A percentile compares a stretch with the other conserved stretches of the same genome.
phyloP scores from a whole-genome alignment of 768 basidiomycete genomes.

The Kwoniella newhampshirensis region DNA sequence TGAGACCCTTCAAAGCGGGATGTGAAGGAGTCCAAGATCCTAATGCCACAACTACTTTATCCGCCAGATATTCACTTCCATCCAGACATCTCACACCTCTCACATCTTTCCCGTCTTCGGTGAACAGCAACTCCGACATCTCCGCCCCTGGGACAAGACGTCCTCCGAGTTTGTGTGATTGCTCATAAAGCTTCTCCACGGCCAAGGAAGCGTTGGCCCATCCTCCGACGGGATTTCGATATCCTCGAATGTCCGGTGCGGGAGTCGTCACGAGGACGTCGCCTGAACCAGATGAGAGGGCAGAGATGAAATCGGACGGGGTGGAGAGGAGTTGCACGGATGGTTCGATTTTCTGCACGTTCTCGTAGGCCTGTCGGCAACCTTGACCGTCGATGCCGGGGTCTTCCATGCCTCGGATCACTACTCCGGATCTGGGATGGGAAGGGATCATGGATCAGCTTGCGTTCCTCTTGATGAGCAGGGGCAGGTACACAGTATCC shows the following conservation, averaged over 20 bases:
- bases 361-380: neutral
- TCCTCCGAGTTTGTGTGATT: slow-evolving; percentile 12
- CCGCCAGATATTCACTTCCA: slow-evolving; percentile 22
- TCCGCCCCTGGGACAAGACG: slow-evolving; percentile 17
- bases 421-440: slow-evolving; percentile 18
- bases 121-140: slow-evolving; percentile 4
- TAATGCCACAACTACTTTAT: slow-evolving; percentile 21
- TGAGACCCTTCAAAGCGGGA: slow-evolving; percentile 16
- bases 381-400: neutral
- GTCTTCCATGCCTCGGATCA: slow-evolving; percentile 13
- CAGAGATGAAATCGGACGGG: slow-evolving; percentile 6
- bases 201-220: slow-evolving; percentile 28
- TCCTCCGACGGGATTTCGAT: slow-evolving; percentile 25
- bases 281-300: slow-evolving; percentile 1
- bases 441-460: neutral
- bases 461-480: neutral
- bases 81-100: slow-evolving; percentile 17
- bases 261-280: slow-evolving; percentile 7
- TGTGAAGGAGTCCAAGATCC: slow-evolving; percentile 27
- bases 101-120: slow-evolving; percentile 8
- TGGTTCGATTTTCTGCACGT: slow-evolving; percentile 13
- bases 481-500: neutral
- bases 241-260: slow-evolving; percentile 7
- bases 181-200: slow-evolving; percentile 17
- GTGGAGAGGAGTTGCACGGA: slow-evolving; percentile 1